Evolutionary conservation across 176 grass and related monocot species (phyloP), one percentile per base, ranked within the genome.

Genomic region (Panicum miliaceum): DNA sequence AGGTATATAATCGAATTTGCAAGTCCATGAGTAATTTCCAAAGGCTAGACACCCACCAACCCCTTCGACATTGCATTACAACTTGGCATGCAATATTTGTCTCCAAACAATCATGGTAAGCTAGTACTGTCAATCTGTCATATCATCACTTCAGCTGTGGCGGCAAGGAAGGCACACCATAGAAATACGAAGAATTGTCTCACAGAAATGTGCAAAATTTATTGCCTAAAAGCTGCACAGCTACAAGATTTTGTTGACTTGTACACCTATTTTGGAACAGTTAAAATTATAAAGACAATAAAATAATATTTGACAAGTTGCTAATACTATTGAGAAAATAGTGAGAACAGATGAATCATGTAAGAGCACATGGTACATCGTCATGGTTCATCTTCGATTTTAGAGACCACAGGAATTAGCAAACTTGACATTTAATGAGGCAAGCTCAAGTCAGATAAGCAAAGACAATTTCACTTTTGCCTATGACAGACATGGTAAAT

Each of bases 381-480:
- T 71, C 56, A 72, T 71, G 27, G 25, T 46, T 38, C 81, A 76
- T 63, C 14, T 88, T 78, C 14, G 45, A 54, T 79, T 14, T 52
- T 71, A 53, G n/a, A 53, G 8, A n/a, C 12, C 52, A 7, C 16
- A 20, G 13, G 56, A 77, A 29, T 73, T 64, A 64, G 56, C 9
- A 25, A n/a, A 46, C 36, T 59, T 54, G 66, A 88, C 56, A 69
- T 62, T 23, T 23, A 53, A 71, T 56, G 53, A 88, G 18, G 37
- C 52, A 82, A 72, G 54, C 12, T 79, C 56, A 79, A 84, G 66
- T 65, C 45, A 84, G 68, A 89, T 46, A 58, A 69, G 36, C 10
- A 68, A 75, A 51, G 0, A 11, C 67, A 77, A 19, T 27, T 58
- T 29, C 51, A 60, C 25, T 78, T 50, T 34, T 80, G 76, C 75